These are phyloP conservation scores for Angophora floribunda DNA, from an alignment of 345 rosid species.

Conservation along the genomic window DNA sequence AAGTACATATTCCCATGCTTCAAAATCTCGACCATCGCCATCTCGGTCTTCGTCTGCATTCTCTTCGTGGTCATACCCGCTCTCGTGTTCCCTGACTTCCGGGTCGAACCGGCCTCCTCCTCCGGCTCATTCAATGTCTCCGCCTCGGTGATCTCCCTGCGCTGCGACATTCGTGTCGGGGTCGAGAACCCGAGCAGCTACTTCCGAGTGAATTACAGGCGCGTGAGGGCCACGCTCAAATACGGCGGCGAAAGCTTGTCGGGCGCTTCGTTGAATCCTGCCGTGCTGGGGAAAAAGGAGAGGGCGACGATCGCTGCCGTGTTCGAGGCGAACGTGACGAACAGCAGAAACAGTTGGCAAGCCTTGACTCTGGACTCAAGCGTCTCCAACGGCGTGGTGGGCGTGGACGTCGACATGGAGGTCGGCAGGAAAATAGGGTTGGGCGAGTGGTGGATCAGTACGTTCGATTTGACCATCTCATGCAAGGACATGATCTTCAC, in stretches of 20 bases:
- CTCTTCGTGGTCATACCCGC: neutral
- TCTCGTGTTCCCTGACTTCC: neutral
- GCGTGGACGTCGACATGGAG: neutral
- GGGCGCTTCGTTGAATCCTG: neutral
- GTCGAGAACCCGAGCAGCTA: neutral
- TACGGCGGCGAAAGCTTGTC: neutral
- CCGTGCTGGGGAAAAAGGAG: neutral
- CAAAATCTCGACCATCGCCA: neutral
- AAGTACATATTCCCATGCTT: neutral
- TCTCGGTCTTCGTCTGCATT: neutral
- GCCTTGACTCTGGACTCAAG: neutral
- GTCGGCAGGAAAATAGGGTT: neutral
- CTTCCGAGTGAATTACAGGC: neutral
- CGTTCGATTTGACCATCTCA: neutral
- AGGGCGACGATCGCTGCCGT: neutral
- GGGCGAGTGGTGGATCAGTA: neutral
- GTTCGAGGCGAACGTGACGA: neutral
- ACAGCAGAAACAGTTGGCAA: neutral
- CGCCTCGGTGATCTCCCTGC: neutral
- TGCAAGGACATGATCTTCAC: neutral
- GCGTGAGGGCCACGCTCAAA: neutral
- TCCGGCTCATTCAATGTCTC: neutral
- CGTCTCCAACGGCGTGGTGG: neutral
- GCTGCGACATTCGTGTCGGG: neutral
- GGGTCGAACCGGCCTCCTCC: neutral